These are phyloP conservation scores for Cladosporium sp. DNA, from an alignment of 2,329 filamentous ascomycete genomes.

Conservation along the genomic window DNA sequence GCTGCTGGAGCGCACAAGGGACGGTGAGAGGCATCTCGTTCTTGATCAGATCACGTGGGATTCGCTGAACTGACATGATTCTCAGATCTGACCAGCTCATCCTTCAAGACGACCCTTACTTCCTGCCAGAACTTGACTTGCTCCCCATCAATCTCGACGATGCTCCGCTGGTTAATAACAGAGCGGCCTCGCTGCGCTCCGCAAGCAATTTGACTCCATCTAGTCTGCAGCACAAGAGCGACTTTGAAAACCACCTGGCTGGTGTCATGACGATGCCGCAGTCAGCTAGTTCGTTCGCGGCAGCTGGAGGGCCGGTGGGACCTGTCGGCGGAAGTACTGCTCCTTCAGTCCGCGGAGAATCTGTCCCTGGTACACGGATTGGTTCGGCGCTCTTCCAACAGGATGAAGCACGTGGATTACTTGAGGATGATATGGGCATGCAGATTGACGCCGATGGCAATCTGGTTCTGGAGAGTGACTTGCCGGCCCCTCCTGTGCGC, in stretches of 20 bases:
- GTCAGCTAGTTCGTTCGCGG: slow-evolving; percentile 35
- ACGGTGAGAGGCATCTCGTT: slow-evolving; percentile 50
- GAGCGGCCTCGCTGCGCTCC: slow-evolving; percentile 41
- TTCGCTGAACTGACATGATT: neutral
- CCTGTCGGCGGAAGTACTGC: slow-evolving; percentile 33
- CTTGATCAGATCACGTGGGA: neutral
- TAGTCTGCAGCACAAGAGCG: no score
- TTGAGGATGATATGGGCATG: slow-evolving; percentile 39
- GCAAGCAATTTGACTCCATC: slow-evolving; percentile 32
- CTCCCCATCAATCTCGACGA: slow-evolving; percentile 55
- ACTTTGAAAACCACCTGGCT: slow-evolving; percentile 25
- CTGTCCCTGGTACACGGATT: slow-evolving; percentile 29
- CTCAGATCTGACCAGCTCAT: slow-evolving; percentile 69
- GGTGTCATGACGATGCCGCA: slow-evolving; percentile 43
- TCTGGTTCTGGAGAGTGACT: slow-evolving; percentile 31
- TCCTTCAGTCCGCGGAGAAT: slow-evolving; percentile 40
- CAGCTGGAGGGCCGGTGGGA: slow-evolving; percentile 25
- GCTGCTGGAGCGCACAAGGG: slow-evolving; percentile 62
- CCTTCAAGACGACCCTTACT: slow-evolving; percentile 77
- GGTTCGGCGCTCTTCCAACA: slow-evolving; percentile 1
- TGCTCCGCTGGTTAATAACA: slow-evolving; percentile 32
- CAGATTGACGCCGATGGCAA: slow-evolving; percentile 60
- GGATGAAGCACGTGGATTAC: slow-evolving; percentile 40
- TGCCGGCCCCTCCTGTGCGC: slow-evolving; percentile 10
- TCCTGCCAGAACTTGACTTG: slow-evolving; percentile 63